These are phyloP conservation scores for Carex kokanica DNA, from an alignment of 176 grass and related monocot genomes.

Conservation along the genomic window DNA sequence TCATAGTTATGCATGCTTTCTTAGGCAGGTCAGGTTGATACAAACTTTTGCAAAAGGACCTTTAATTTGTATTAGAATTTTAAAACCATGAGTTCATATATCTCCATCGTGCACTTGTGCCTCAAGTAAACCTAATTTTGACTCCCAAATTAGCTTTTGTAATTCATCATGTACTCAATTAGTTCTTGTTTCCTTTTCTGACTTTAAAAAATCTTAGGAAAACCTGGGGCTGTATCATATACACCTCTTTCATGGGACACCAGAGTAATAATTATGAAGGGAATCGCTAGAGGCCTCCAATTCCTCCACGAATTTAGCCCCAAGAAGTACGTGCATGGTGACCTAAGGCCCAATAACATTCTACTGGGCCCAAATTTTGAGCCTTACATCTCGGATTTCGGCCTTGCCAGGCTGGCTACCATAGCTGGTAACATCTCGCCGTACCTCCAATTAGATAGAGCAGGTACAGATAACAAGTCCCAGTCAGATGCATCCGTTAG, in stretches of 20 bases:
- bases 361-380: conserved; percentile 68
- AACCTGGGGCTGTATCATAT: conserved; percentile 48
- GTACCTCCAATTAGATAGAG: conserved; percentile 43
- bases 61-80: background rate
- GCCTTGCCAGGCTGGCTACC: conserved; percentile 75
- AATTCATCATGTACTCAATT: background rate
- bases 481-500: conserved; percentile 56
- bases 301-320: conserved; percentile 91
- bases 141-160: background rate
- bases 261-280: conserved; percentile 77
- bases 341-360: conserved; percentile 83
- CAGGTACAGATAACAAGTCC: conserved; percentile 46
- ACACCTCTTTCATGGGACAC: conserved; percentile 58
- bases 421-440: conserved; percentile 70
- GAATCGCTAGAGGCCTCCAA: conserved; percentile 60
- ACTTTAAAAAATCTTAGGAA: conserved; percentile 43
- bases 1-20: background rate
- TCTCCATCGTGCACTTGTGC: background rate
- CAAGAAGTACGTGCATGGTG: conserved; percentile 93
- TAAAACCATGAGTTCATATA: background rate
- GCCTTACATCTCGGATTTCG: conserved; percentile 83
- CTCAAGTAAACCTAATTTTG: background rate
- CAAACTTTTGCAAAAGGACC: background rate
- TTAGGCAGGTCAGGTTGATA: background rate
- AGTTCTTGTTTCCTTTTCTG: background rate